Base-by-base conservation (phyloP, 306 rosid genomes). In the Ceratonia siliqua region DNA sequence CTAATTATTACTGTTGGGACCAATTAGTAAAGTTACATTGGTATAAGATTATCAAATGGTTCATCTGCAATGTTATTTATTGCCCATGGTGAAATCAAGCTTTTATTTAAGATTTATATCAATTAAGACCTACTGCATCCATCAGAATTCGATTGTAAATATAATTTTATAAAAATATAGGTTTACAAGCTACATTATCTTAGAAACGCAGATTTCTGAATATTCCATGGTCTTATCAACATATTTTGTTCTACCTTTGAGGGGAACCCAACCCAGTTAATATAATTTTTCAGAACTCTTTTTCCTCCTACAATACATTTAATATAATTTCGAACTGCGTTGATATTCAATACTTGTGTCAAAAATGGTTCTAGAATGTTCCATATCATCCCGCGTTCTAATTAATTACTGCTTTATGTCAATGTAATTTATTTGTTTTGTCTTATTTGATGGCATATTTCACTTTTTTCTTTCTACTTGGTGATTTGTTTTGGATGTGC, bases 151-250 rank as follows among this genome's bases (percentile, higher is more conserved):
- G 67, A 30, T 15, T 52, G 35, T 39, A 22, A 53, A 17, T 65
- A n/a, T n/a, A 46, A 32, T 22, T 50, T 56, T 79, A 11, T 17
- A 15, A 42, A 48, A 68, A 11, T 39, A 4, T 62, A 25, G 66
- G 71, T 46, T 35, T 28, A 41, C 14, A 28, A 54, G 45, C 18
- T 68, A 27, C 38, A 55, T 54, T 22, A 54, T 78, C 70, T 35
- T 74, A 61, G 28, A 75, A 58, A 52, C 78, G 35, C 24, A 32
- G 32, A 20, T 27, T 36, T 82, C 38, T 21, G 17, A 61, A 42
- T 35, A 13, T 9, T 15, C 42, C 68, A 42, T 2, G 35, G 27
- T 55, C 24, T 43, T 55, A 11, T 62, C 12, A 11, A 28, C 53
- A 46, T 67, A 28, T 58, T 21, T 11, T 39, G 41, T 65, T 13